Evolutionary conservation across 352 stramenopile species (phyloP).

Genomic region (Hyaloperonospora brassicae): DNA sequence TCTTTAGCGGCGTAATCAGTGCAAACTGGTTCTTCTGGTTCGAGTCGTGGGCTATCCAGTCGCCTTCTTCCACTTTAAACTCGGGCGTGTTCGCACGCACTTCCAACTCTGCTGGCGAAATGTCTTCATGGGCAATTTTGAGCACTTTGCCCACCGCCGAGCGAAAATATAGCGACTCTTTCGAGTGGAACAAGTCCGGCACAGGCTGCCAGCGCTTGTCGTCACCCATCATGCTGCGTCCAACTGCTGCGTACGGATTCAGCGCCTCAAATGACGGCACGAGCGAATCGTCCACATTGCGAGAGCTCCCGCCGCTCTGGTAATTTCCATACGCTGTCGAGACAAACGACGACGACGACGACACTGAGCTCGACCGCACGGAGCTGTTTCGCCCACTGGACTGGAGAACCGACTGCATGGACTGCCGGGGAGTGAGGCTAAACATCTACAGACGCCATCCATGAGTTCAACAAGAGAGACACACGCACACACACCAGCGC

Average conservation of each 20-base stretch:
- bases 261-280: constrained; percentile 66
- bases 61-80: constrained; percentile 77
- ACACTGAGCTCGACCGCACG: constrained; percentile 13
- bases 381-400: constrained; percentile 18
- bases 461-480: too few relatives aligned
- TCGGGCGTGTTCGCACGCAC: constrained; percentile 85
- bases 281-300: constrained; percentile 37
- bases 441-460: constrained; percentile 31
- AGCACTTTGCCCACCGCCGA: constrained; percentile 62
- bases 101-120: constrained; percentile 75
- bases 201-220: constrained; percentile 78
- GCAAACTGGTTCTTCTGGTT: constrained; percentile 71
- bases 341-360: constrained; percentile 27
- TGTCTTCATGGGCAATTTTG: constrained; percentile 71
- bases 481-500: too few relatives aligned
- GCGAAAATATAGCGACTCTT: constrained; percentile 78
- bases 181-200: constrained; percentile 63
- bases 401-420: constrained; percentile 31
- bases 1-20: constrained; percentile 78
- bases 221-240: constrained; percentile 31
- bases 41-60: constrained; percentile 81
- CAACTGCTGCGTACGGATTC: constrained; percentile 65
- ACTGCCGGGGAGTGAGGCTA: constrained; percentile 28
- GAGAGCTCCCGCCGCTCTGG: constrained; percentile 22
- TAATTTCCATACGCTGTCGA: constrained; percentile 34